These are phyloP conservation scores for Elaeagnus macrophylla DNA, from an alignment of 306 rosid genomes.

Conservation along the genomic window DNA sequence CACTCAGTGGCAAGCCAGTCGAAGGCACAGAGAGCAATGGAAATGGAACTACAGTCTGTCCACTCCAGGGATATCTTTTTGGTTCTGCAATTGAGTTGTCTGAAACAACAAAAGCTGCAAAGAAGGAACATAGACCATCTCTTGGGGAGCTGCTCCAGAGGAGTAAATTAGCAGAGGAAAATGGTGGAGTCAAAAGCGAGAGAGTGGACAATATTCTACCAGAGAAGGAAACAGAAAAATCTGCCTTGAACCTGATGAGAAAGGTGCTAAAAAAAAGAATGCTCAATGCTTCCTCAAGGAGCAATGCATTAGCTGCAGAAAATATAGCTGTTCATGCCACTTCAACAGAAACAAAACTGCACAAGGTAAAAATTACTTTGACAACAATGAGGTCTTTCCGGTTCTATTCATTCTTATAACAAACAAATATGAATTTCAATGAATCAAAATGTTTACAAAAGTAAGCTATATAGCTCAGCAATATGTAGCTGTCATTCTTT, in stretches of 20 bases:
- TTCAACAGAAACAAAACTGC: conserved; percentile 63
- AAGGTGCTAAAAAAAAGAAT: conserved; percentile 62
- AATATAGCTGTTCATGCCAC: conserved; percentile 34
- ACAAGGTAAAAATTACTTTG: conserved; percentile 40
- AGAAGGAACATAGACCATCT: conserved; percentile 76
- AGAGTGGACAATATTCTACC: conserved; percentile 43
- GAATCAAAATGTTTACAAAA: neutral
- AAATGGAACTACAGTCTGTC: conserved; percentile 56
- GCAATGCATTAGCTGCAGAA: conserved; percentile 23
- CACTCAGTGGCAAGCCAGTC: conserved; percentile 66
- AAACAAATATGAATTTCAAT: neutral
- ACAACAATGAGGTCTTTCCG: too few relatives aligned
- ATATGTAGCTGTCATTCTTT: neutral
- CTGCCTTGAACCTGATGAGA: conserved; percentile 59
- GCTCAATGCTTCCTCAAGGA: conserved; percentile 46
- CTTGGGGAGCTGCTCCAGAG: conserved; percentile 79
- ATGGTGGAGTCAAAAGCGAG: conserved; percentile 33
- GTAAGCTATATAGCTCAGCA: too few relatives aligned
- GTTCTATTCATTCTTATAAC: neutral
- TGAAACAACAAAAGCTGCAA: conserved; percentile 48
- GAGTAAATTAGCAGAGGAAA: conserved; percentile 58
- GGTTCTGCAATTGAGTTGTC: conserved; percentile 66
- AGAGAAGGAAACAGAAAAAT: conserved; percentile 54
- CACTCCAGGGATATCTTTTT: conserved; percentile 74
- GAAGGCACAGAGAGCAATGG: conserved; percentile 42